Base-by-base conservation (phyloP, 225 moss, liverwort and hornwort genomes). In the Sphagnum contortum region DNA sequence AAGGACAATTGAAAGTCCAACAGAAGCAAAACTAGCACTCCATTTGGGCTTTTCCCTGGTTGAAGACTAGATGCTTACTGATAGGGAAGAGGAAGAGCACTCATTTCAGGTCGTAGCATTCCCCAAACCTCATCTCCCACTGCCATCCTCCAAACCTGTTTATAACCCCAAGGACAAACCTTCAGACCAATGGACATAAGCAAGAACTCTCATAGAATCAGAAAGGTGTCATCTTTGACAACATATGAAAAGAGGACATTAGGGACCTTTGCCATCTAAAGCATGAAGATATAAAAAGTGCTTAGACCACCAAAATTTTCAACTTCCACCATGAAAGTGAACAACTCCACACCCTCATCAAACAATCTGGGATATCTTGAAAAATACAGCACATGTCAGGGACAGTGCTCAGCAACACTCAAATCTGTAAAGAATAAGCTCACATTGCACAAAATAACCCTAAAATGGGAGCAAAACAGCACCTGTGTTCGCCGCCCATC, bases 51-150 rank as follows among this genome's bases (percentile, higher is more conserved):
- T 46, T 8, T 45, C 44, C 47, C 9, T 9, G 61, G 55, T 48
- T 57, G 50, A n/a, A 59, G 62, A 61, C 10, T 48, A 66, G 64
- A 65, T 50, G 29, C 55, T 66, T 73, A 94, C 94, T 74, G 79
- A 64, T 87, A 95, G 8, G 59, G 67, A 2, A 71, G 61, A 47
- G 92, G 91, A 58, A 92, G 88, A 51, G 77, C 64, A 69, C 62
- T 74, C 64, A 92, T 62, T 13, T 88, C 83, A 54, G 95, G 92
- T 57, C 88, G 74, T 56, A 85, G 73, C 79, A 92, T 86, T 48
- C 76, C 82, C 92, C 81, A 92, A 6, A 75, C 64, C 44, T 69
- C 69, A 67, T 77, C 71, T 53, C 50, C 60, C 57, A 53, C 57
- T 55, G 77, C 68, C 14, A 78, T 72, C 79, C 86, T 82, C 72